Evolutionary conservation across 2,329 filamentous ascomycete genomes (phyloP).

Genomic region (Pyrenophora tritici-repentis): DNA sequence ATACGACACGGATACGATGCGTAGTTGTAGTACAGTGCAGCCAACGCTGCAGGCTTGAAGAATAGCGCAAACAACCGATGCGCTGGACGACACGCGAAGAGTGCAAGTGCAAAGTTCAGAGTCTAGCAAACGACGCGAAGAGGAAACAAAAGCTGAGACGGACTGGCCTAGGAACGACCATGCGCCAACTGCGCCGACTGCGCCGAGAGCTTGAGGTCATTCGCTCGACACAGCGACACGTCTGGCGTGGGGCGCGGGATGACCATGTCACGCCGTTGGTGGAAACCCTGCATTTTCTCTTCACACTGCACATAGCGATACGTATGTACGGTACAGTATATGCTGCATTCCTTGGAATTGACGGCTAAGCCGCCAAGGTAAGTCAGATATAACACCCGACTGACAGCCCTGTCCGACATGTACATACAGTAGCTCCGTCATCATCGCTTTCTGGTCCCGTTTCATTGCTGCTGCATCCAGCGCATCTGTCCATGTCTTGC

Average conservation of each 20-base stretch:
- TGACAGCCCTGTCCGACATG: no score
- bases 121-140: conserved; percentile 8
- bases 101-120: not conserved
- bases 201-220: conserved; percentile 35
- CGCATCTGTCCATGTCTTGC: conserved; percentile 6
- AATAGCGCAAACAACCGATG: not conserved
- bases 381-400: conserved; percentile 14
- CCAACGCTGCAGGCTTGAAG: not conserved
- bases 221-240: conserved; percentile 13
- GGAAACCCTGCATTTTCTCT: conserved; percentile 1
- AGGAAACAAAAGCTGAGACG: conserved; percentile 11
- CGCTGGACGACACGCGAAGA: not conserved
- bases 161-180: conserved; percentile 2
- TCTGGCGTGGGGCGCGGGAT: conserved; percentile 28
- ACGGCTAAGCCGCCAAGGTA: conserved; percentile 25
- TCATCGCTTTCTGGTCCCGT: conserved; percentile 15
- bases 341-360: no score
- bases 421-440: conserved; percentile 14
- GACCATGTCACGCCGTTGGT: conserved; percentile 21
- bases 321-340: conserved; percentile 7
- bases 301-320: not conserved
- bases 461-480: conserved; percentile 2
- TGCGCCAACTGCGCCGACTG: conserved; percentile 13
- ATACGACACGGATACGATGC: not conserved
- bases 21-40: no score